These are phyloP conservation scores for Fusarium pilosicola DNA, from an alignment of 2,329 filamentous ascomycete genomes.

Conservation along the genomic window DNA sequence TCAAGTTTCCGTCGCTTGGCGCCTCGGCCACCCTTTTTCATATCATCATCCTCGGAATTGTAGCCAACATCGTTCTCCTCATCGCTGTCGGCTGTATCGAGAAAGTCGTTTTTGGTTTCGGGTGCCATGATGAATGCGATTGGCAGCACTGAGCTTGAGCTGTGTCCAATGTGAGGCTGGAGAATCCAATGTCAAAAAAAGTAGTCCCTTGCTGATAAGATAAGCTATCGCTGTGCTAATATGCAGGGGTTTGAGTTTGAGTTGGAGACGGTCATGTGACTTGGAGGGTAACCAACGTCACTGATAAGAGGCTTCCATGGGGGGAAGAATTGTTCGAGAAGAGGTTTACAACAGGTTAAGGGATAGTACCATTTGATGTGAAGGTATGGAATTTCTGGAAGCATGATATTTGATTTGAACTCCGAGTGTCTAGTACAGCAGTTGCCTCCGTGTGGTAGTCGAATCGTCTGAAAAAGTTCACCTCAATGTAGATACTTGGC, in stretches of 20 bases:
- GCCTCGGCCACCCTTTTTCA: slow-evolving; percentile 71
- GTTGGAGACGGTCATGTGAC: slow-evolving; percentile 31
- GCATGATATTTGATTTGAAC: not conserved
- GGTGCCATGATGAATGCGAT: slow-evolving; percentile 63
- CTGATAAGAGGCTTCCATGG: not conserved
- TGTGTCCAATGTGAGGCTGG: slow-evolving; percentile 14
- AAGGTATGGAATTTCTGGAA: not conserved
- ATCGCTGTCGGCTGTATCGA: slow-evolving; percentile 69
- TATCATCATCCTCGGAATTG: slow-evolving; percentile 74
- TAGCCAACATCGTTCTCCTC: slow-evolving; percentile 69
- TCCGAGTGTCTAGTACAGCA: too few relatives aligned
- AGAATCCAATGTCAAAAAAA: slow-evolving; percentile 34
- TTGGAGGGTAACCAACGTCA: slow-evolving; percentile 31
- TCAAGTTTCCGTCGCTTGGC: slow-evolving; percentile 72
- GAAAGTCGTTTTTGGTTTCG: slow-evolving; percentile 77
- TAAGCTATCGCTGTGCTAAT: slow-evolving; percentile 17
- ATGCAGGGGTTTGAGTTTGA: not conserved
- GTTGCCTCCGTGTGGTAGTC: too few relatives aligned
- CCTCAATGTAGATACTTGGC: not conserved
- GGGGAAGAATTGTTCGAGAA: not conserved
- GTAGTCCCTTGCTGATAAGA: slow-evolving; percentile 40
- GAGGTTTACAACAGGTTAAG: not conserved
- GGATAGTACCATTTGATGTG: not conserved
- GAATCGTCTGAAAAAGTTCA: too few relatives aligned
- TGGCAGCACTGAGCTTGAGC: slow-evolving; percentile 6